Evolutionary conservation across 116 monocot species (phyloP), one percentile per base, ranked within the genome.

Genomic region (Dioscorea cayenensis): DNA sequence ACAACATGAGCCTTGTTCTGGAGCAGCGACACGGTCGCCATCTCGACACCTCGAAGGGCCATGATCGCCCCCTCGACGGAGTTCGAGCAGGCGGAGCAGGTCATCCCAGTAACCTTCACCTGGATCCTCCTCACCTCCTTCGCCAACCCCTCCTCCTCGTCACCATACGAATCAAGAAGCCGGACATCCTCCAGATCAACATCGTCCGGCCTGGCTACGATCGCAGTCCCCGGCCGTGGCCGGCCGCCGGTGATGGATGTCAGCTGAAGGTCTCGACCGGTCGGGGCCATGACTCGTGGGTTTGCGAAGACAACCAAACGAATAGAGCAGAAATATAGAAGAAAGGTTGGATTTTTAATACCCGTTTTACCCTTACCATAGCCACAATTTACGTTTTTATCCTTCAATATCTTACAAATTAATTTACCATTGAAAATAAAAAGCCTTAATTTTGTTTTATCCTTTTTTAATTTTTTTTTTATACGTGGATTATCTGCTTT

Each of bases 71-170:
- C 73, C 72, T 91, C 91, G 14, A 91, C 88, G 65, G 91, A 71
- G 36, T 27, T 75, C 35, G 91, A 83, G 75, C 91, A 91, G 8
- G 91, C 91, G 20, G 91, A 82, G 67, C 91, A 91, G 16, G 88
- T 91, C 91, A 91, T 91, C n/a, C 91, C 91, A 4, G 78, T 83
- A 49, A 91, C 83, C 76, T 69, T 80, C 19, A 91, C 70, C 68
- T 85, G 72, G 55, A 87, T 58, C 48, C 66, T 76, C 73, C 77
- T 61, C 66, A 52, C 49, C 35, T 71, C 62, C 66, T 22, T 74
- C 55, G 12, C 70, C 64, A 29, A 67, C 65, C 77, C 38, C 65
- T 20, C 72, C 73, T 70, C 75, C 76, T 83, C 83, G 38, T 71
- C 68, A 25, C 83, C 89, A 75, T 86, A 86, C 14, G 80, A 66